Evolutionary conservation across 2,329 filamentous ascomycete genomes (phyloP).

Genomic region (Fusarium algeriense): DNA sequence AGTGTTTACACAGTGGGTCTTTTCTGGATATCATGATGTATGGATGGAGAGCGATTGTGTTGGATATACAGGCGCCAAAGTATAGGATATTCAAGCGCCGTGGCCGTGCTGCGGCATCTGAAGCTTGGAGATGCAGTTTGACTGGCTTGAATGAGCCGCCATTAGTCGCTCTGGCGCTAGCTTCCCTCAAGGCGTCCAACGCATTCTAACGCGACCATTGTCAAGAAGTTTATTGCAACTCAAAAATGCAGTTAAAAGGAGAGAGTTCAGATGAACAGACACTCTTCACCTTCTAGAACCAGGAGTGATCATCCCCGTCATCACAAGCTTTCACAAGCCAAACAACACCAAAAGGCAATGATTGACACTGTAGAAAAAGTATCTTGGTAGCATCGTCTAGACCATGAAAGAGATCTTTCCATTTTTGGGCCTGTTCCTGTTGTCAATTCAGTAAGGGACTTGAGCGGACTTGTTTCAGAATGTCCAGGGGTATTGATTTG

Average conservation of each 20-base stretch:
- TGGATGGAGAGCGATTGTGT: conserved; percentile 10
- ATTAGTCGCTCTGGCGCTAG: conserved; percentile 23
- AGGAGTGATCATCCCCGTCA: conserved; percentile 23
- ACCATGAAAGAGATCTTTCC: conserved; percentile 28
- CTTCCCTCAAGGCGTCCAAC: background rate
- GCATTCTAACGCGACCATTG: background rate
- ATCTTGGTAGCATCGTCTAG: conserved; percentile 7
- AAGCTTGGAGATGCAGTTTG: conserved; percentile 30
- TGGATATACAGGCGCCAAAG: conserved; percentile 32
- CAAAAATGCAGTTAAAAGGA: background rate
- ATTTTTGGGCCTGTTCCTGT: conserved; percentile 21
- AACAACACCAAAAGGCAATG: background rate
- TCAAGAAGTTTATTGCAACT: background rate
- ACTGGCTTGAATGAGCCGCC: conserved; percentile 37
- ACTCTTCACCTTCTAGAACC: background rate
- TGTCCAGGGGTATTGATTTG: conserved; percentile 24
- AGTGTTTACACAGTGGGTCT: conserved; percentile 1
- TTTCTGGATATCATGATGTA: conserved; percentile 11
- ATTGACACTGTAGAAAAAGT: background rate
- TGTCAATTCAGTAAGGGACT: conserved; percentile 8
- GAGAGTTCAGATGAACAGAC: conserved; percentile 15
- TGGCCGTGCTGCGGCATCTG: conserved; percentile 25
- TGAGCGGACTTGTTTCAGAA: conserved; percentile 41
- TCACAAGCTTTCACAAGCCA: conserved; percentile 19
- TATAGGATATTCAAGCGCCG: conserved; percentile 37